phyloP scores from a whole-genome alignment of 805 yeast genomes.

The Candida pini region DNA sequence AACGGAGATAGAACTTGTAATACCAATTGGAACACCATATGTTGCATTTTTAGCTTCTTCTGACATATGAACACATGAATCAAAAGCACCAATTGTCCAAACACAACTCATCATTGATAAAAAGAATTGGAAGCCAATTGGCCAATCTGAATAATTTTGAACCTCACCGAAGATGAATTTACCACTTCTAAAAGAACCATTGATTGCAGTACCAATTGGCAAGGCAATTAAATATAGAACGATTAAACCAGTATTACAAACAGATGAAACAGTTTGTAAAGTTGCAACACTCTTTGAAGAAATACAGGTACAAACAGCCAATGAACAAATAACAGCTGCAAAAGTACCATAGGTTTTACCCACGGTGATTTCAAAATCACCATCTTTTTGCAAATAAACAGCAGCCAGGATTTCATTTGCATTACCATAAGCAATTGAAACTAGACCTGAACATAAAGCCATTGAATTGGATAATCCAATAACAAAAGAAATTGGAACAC shows the following conservation, averaged over 20 bases:
- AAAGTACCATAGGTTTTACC: slow-evolving; percentile 60
- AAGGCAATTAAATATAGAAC: slow-evolving; percentile 55
- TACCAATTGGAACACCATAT: slow-evolving; percentile 60
- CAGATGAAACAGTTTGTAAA: slow-evolving; percentile 55
- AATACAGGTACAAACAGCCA: slow-evolving; percentile 46
- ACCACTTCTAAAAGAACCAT: slow-evolving; percentile 40
- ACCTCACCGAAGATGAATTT: slow-evolving; percentile 49
- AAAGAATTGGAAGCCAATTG: slow-evolving; percentile 52
- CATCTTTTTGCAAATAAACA: slow-evolving; percentile 46
- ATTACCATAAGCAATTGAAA: slow-evolving; percentile 67
- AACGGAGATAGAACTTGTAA: slow-evolving; percentile 49
- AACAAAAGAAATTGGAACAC: slow-evolving; percentile 52
- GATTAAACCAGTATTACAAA: slow-evolving; percentile 47
- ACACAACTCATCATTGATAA: slow-evolving; percentile 52
- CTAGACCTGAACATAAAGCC: slow-evolving; percentile 60
- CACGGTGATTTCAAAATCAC: slow-evolving; percentile 47
- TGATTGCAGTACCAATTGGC: slow-evolving; percentile 49
- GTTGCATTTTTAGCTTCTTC: slow-evolving; percentile 66
- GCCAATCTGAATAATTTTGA: slow-evolving; percentile 49
- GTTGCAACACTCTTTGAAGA: slow-evolving; percentile 53
- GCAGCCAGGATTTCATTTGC: slow-evolving; percentile 55
- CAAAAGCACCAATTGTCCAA: slow-evolving; percentile 75
- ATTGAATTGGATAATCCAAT: slow-evolving; percentile 66
- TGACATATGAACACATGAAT: slow-evolving; percentile 65
- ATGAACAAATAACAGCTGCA: slow-evolving; percentile 52